Conservation (phyloP, 306 rosid species). For the Mucuna pruriens region DNA sequence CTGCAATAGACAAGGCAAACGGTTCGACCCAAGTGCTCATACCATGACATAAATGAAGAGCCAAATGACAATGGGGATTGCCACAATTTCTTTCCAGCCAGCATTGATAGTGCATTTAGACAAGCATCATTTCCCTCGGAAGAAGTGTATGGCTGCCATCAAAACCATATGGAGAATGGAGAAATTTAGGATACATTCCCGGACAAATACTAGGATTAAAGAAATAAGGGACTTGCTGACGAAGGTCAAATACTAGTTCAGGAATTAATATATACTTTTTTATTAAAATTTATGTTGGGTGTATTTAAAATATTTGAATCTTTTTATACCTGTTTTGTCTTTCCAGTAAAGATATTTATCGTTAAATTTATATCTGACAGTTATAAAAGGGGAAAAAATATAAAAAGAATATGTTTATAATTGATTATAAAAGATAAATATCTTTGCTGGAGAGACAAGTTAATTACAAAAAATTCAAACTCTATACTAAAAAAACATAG, state of each 20-base stretch:
- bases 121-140: slow-evolving; percentile 52
- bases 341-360: no score
- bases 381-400: neutral
- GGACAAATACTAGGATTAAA: neutral
- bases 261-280: neutral
- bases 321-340: no score
- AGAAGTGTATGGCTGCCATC: slow-evolving; percentile 72
- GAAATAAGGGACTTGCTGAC: neutral
- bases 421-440: neutral
- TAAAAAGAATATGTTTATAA: neutral
- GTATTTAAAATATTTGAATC: no score
- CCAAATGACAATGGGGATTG: slow-evolving; percentile 68
- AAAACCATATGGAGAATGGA: slow-evolving; percentile 18
- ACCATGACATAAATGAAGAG: slow-evolving; percentile 83
- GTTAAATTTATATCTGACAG: no score
- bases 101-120: slow-evolving; percentile 52
- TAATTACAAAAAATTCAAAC: neutral
- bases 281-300: neutral
- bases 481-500: neutral
- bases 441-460: neutral
- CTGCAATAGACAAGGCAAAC: slow-evolving; percentile 74
- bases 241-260: neutral
- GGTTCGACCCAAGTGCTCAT: slow-evolving; percentile 81
- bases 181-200: neutral
- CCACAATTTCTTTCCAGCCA: slow-evolving; percentile 72